Base-by-base conservation (phyloP, 1,284 basidiomycete species). In the Pyrrhoderma lamaoense region DNA sequence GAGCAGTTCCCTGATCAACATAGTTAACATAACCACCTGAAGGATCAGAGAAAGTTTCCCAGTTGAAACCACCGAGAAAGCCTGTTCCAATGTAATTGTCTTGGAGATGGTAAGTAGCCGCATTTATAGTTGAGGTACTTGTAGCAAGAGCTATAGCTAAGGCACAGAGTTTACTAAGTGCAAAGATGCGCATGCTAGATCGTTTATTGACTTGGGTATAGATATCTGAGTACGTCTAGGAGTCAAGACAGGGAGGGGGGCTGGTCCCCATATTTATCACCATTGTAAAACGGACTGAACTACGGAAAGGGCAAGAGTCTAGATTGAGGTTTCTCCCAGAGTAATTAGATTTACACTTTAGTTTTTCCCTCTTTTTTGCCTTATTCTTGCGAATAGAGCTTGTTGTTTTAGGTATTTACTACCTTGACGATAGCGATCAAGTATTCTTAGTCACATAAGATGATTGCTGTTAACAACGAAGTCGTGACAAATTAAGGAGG, bases 21-120 rank as follows among this genome's bases (percentile, higher is more conserved):
- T 74, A 81, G 64, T 80, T 75, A 45, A 76, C 75, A 49, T 72
- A 66, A 9, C 79, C 78, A 58, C 79, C 72, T 0, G 78, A 80
- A 1, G 77, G 78, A 60, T 82, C 79, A 52, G 71, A 58, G 34
- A 65, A 55, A 13, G 69, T 74, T 55, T 74, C 66, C 71, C 74
- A 80, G 1, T 58, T 62, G 66, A 73, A 80, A 2, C 54, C 57
- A n/a, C 67, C 49, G 57, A 73, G 65, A 59, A 80, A 80, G 51
- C 67, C 67, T 4, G 50, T 2, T 16, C 76, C 77, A 19, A 66
- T 56, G 59, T 64, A 71, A 19, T 62, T 56, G 54, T 74, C 67
- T 25, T 39, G 38, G 13, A 53, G 52, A 14, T 40, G 45, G 39
- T 38, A 52, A 9, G 36, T 50, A 7, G n/a, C 14, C 16, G 47